Evolutionary conservation across 371 early-diverging fungal species (phyloP), one percentile per base, ranked within the genome.

Genomic region (Capillidium heterosporum): DNA sequence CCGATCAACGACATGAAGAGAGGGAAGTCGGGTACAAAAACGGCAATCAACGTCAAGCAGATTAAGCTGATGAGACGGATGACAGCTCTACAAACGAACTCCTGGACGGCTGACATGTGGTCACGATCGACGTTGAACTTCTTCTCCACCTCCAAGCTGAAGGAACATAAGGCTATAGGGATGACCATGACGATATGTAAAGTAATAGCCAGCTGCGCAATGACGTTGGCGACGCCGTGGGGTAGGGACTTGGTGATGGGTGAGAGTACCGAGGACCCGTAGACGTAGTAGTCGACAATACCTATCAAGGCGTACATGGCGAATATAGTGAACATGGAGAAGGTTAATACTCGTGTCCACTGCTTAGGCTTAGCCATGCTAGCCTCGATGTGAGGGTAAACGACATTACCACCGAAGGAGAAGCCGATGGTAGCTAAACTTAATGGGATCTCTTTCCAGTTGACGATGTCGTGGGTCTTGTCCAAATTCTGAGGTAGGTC

Each of bases 321-420:
- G n/a, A 77, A 76, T 60, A 86, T 82, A 29, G 81, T 76, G 17
- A 68, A 63, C 61, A 85, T 76, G 51, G 87, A 81, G 44, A 71
- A 68, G 17, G 75, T 64, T 42, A 85, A 70, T 15, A 85, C 84
- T 61, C 65, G 73, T 59, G 74, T 72, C 77, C 85, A 91, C 17
- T 75, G 61, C 57, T 75, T 71, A 23, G 87, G 90, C 26, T 75
- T 67, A 48, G 74, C 69, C 88, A 91, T 87, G 8, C 84, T 78
- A 1, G 76, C 75, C 63, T 91, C 89, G 28, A 89, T 78, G 57
- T 87, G 86, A 39, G 87, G 82, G 50, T 79, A 85, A 35, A 84
- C 74, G 24, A 84, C 75, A 59, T 83, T 84, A 46, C 85, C 85
- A 35, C 86, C 82, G 57, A 82, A 85, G 58, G 75, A 76, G 60